A percentile compares a stretch with the other conserved stretches of the same genome.
Conservation (phyloP, 441 rosid genomes). For the Euphorbia corollata region DNA sequence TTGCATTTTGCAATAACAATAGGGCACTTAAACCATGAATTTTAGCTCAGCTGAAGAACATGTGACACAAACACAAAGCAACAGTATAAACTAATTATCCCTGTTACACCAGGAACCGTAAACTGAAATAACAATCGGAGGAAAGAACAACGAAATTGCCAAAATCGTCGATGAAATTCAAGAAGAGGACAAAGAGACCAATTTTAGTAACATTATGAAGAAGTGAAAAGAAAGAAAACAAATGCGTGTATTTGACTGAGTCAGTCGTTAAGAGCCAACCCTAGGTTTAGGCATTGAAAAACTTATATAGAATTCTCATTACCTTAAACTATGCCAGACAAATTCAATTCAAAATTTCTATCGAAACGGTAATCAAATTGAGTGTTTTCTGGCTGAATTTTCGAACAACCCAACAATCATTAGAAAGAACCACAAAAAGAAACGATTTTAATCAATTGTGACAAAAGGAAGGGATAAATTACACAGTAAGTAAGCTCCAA, state of each 20-base stretch:
- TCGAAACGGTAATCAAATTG: background rate
- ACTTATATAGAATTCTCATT: background rate
- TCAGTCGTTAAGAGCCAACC: background rate
- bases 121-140: background rate
- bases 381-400: background rate
- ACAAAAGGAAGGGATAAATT: background rate
- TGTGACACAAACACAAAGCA: background rate
- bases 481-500: background rate
- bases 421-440: background rate
- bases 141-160: conserved; percentile 13
- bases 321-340: background rate
- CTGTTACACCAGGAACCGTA: background rate
- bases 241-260: background rate
- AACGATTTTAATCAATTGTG: background rate
- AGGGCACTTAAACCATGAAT: background rate
- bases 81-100: background rate
- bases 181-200: background rate
- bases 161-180: background rate
- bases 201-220: background rate
- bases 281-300: background rate
- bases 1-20: background rate
- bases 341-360: background rate
- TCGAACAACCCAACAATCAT: background rate
- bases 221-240: background rate
- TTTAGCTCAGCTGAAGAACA: conserved; percentile 7